Evolutionary conservation across 768 basidiomycete species (phyloP), one percentile per base, ranked within the genome.

Genomic region (Tephrocybe sp.): DNA sequence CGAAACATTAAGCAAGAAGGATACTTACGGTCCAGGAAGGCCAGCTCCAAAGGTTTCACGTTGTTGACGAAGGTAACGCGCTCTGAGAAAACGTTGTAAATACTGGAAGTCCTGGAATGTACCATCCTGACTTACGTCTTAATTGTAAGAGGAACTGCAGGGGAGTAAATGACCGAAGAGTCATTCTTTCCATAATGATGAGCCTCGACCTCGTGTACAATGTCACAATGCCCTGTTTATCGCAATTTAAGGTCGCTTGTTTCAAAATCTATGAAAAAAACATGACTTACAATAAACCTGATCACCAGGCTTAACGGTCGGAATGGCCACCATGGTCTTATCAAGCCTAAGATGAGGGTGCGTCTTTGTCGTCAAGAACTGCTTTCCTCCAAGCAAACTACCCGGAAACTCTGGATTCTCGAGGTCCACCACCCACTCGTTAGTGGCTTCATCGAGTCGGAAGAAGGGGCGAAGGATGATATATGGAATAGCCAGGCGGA

Each of bases 381-480:
- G 82, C 0, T 75, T 72, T 48, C 75, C 76, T 0, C 81, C 79
- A 5, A 78, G 70, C 10, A 71, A 68, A 22, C 78, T 75, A 0
- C 83, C 83, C 0, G 82, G 81, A 59, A 86, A 86, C 0, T 65
- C 58, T 10, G 78, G 62, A 1, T 69, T 71, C 10, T 79, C 76
- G 3, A 79, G 57, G 62, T 87, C 82, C 8, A 78, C 60, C 14
- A 65, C 64, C 85, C 85, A 87, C 49, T 85, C 76, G 14, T 73
- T 70, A 13, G 72, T 66, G 3, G 67, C 67, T 16, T 59, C 49
- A 12, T 59, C 55, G 4, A 72, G 75, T 44, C 69, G 72, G 75
- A 89, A 87, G 68, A 87, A 84, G 0, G 85, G 85, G 8, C 86
- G 77, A 0, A 87, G 72, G 16, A 87, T 69, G 50, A 79, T 66